Base-by-base conservation (phyloP, 345 rosid genomes). In the Ceriops zippeliana region DNA sequence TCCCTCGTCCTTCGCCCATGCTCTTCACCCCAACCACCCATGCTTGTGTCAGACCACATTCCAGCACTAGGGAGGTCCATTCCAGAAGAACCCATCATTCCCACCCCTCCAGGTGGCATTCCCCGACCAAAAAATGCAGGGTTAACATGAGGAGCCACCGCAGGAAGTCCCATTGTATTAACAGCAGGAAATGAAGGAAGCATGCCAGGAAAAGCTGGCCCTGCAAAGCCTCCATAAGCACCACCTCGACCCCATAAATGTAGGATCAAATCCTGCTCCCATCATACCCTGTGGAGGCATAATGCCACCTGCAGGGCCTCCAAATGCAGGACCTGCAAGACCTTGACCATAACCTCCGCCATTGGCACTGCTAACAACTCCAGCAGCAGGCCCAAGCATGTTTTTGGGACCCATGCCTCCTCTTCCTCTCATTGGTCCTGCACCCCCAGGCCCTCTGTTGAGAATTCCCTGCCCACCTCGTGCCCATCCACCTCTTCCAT, bases 101-200 rank as follows among this genome's bases (percentile, higher is more conserved):
- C 91, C 90, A 90, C 83, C 66, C 83, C 91, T 77, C 76, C 81
- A 82, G 86, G 84, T 4, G 89, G 90, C 90, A 90, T 86, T 59
- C 91, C 90, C 65, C 87, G 80, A 46, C 86, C 88, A 73, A 90
- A 90, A 65, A 90, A 86, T n/a, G 93, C 91, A 22, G 93, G 93
- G 76, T 90, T 90, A 49, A 90, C 87, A 76, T 90, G 96, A 49
- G 96, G 96, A 74, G 93, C 96, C 61, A 88, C 93, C 31, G 91
- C 96, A 71, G 91, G 89, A 73, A 88, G 78, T 59, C 93, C 86
- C 69, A 87, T 83, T 16, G 85, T 85, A 47, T 90, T 88, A 52
- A 84, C 84, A 34, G 90, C 86, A 13, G 87, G 91, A 62, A 85
- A 90, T 0, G 91, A 82, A 52, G 93, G 69, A 66, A 90, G 51